A percentile compares a stretch with the other conserved stretches of the same genome.
These are phyloP conservation scores for Penicillium diatomitis DNA, from an alignment of 495 filamentous ascomycete genomes.

Conservation along the genomic window DNA sequence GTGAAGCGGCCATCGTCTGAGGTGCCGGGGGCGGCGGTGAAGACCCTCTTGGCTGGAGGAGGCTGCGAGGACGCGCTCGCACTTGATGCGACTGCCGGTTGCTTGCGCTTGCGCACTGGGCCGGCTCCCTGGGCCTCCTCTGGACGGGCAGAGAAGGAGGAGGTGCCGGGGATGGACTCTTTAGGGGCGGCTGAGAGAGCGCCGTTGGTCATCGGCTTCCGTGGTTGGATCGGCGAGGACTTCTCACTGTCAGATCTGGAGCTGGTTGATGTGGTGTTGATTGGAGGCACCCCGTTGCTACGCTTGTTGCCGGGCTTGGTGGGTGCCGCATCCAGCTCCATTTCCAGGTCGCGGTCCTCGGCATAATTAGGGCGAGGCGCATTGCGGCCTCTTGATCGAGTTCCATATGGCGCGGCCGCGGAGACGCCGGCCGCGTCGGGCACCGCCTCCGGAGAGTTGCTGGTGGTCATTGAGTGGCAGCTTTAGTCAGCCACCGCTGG, in stretches of 20 bases:
- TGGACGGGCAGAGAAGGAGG: conserved; percentile 47
- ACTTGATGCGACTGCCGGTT: conserved; percentile 45
- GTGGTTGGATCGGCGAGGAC: conserved; percentile 27
- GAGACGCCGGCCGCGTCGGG: conserved; percentile 33
- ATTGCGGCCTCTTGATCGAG: conserved; percentile 84
- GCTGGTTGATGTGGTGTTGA: conserved; percentile 20
- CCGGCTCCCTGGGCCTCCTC: conserved; percentile 30
- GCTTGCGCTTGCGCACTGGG: conserved; percentile 70
- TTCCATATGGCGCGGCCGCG: conserved; percentile 75
- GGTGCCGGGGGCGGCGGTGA: conserved; percentile 37
- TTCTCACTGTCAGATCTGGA: conserved; percentile 36
- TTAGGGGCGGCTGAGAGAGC: conserved; percentile 26
- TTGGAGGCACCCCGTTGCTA: conserved; percentile 22
- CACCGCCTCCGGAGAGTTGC: conserved; percentile 37
- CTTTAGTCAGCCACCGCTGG: conserved; percentile 27
- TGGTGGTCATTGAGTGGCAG: conserved; percentile 43
- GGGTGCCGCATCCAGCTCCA: conserved; percentile 56
- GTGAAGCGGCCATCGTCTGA: conserved; percentile 37
- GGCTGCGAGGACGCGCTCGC: conserved; percentile 21
- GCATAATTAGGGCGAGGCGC: conserved; percentile 89
- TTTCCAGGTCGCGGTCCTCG: conserved; percentile 87
- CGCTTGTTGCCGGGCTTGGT: conserved; percentile 39
- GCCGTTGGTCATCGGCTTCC: conserved; percentile 35
- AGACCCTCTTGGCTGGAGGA: conserved; percentile 33
- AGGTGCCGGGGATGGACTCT: conserved; percentile 55